phyloP scores from a whole-genome alignment of 2,329 filamentous ascomycete genomes.

The Trichoderma pleuroti region DNA sequence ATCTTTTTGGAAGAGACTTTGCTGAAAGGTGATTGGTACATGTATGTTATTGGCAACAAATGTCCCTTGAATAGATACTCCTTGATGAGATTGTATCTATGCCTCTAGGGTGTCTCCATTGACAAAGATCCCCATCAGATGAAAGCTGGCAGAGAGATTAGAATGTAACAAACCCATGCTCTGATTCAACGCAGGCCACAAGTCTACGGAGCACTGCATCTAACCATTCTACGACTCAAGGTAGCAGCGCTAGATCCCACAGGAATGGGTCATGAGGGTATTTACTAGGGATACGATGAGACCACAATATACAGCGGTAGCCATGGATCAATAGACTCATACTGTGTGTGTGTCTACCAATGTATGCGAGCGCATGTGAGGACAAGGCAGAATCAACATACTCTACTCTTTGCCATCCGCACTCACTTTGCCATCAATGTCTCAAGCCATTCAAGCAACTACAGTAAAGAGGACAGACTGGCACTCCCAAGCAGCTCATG shows the following conservation, averaged over 20 bases:
- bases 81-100: background rate
- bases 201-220: background rate
- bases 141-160: background rate
- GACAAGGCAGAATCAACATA: background rate
- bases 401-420: background rate
- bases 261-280: background rate
- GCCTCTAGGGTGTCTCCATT: background rate
- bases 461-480: background rate
- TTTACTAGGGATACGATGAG: background rate
- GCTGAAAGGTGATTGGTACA: background rate
- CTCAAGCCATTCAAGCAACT: background rate
- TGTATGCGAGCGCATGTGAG: background rate
- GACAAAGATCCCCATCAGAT: background rate
- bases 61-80: background rate
- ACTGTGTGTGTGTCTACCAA: background rate
- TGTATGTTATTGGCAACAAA: no score
- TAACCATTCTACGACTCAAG: background rate
- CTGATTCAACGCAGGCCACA: background rate
- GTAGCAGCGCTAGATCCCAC: background rate
- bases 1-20: background rate
- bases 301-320: background rate
- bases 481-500: background rate
- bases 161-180: background rate
- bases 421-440: background rate
- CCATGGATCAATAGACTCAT: background rate